phyloP scores from a whole-genome alignment of 2,329 filamentous ascomycete genomes.

The Aspergillus candidus region DNA sequence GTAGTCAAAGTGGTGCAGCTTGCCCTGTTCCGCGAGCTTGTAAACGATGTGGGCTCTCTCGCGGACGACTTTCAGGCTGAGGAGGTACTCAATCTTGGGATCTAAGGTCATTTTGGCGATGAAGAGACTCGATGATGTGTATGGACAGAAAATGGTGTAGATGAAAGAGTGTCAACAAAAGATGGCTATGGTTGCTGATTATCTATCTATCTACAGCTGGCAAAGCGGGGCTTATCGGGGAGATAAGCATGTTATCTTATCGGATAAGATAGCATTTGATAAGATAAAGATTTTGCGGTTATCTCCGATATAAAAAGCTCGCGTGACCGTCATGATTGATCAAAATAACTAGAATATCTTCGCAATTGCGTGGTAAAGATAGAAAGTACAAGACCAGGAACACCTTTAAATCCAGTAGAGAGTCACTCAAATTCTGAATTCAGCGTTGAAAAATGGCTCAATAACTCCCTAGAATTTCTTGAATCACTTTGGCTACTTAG shows the following conservation, averaged over 20 bases:
- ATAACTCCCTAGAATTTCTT: no score
- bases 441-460: no score
- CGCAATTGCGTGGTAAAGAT: no score
- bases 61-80: constrained; percentile 26
- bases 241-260: constrained; percentile 5
- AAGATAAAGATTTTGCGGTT: not conserved
- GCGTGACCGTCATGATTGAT: not conserved
- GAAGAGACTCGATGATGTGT: no score
- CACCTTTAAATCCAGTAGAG: no score
- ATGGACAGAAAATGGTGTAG: no score
- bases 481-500: no score
- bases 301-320: not conserved
- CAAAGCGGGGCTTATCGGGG: constrained; percentile 5
- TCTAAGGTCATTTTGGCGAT: constrained; percentile 10
- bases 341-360: no score
- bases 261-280: constrained; percentile 4
- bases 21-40: constrained; percentile 33
- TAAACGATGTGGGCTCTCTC: constrained; percentile 22
- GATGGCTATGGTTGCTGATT: not conserved
- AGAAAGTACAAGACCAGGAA: no score
- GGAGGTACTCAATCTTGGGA: constrained; percentile 20
- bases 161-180: no score
- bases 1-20: constrained; percentile 41
- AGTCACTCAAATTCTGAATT: no score
- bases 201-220: constrained; percentile 4